Base-by-base conservation (phyloP, 345 rosid species). In the Citrus hindsii region DNA sequence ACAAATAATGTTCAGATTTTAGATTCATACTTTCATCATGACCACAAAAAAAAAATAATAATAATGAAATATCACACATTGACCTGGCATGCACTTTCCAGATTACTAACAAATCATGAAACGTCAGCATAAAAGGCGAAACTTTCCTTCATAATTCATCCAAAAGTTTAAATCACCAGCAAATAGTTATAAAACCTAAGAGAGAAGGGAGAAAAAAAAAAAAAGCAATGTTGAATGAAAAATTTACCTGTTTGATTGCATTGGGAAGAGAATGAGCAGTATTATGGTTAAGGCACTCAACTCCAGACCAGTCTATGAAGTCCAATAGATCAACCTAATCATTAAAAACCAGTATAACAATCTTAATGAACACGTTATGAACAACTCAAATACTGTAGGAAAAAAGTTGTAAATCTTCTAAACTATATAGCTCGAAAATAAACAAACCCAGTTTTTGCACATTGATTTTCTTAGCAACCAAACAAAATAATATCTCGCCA, bases 231-330 rank as follows among this genome's bases (percentile, higher is more conserved):
- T 21, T 53, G 63, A 75, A 75, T 46, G 5, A 46, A 64, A 9
- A 46, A 30, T 4, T 25, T 75, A 93, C 99, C 98, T 92, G 98
- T 76, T 95, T 95, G 79, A 95, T 87, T 75, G 97, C 98, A 85
- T 95, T 92, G 80, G 93, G 55, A 21, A 92, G 77, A 33, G 98
- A 85, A 86, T 93, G 97, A 74, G 81, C 75, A 58, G 90, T 71
- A 87, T 83, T 95, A 76, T 91, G 92, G 83, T 95, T 92, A 27
- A 95, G 98, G 81, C 99, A 95, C 85, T 95, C 97, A 83, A 95
- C 92, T 75, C 97, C 96, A 21, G 97, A 92, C 98, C 98, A 93
- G 83, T 93, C 98, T 58, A 95, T 85, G 77, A 91, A 95, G 83
- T 93, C 93, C 84, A 88, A 82, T 32, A 95, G 88, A 84, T 95